phyloP scores from a whole-genome alignment of 345 rosid species.

The Arabis hirsuta region DNA sequence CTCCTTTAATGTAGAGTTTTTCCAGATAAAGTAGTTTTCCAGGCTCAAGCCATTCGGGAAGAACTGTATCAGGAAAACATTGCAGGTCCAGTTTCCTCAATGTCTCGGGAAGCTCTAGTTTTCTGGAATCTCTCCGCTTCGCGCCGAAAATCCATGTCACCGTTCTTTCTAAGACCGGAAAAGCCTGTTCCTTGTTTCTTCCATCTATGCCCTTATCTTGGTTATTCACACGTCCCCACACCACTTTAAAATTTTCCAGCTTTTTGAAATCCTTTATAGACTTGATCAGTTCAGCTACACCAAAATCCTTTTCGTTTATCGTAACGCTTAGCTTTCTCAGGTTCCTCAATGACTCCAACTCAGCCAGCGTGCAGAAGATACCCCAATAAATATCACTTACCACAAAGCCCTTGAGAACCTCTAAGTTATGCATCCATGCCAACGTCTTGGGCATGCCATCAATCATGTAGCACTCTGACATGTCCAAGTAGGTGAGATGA shows the following conservation, averaged over 20 bases:
- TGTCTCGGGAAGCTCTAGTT: constrained; percentile 14
- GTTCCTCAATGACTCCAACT: constrained; percentile 24
- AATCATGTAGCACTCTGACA: constrained; percentile 58
- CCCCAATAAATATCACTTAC: constrained; percentile 37
- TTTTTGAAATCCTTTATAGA: background rate
- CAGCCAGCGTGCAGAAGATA: constrained; percentile 18
- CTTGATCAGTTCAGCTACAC: background rate
- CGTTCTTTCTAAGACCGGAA: background rate
- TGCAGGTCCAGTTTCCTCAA: constrained; percentile 51
- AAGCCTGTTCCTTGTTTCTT: no score
- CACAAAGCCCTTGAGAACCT: constrained; percentile 70
- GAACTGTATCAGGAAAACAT: constrained; percentile 36
- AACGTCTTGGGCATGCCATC: constrained; percentile 56
- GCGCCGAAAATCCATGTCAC: background rate
- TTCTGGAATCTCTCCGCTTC: no score
- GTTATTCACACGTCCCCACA: constrained; percentile 46
- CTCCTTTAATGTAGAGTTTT: constrained; percentile 50
- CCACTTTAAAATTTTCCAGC: constrained; percentile 45
- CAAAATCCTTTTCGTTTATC: constrained; percentile 12
- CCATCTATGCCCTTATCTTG: background rate
- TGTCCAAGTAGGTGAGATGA: constrained; percentile 54
- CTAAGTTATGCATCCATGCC: constrained; percentile 42
- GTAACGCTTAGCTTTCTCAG: constrained; percentile 53
- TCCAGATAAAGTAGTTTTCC: background rate
- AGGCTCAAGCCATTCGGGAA: constrained; percentile 42